These are phyloP conservation scores for Aureobasidium sp. DNA, from an alignment of 2,329 filamentous ascomycete genomes.

Conservation along the genomic window DNA sequence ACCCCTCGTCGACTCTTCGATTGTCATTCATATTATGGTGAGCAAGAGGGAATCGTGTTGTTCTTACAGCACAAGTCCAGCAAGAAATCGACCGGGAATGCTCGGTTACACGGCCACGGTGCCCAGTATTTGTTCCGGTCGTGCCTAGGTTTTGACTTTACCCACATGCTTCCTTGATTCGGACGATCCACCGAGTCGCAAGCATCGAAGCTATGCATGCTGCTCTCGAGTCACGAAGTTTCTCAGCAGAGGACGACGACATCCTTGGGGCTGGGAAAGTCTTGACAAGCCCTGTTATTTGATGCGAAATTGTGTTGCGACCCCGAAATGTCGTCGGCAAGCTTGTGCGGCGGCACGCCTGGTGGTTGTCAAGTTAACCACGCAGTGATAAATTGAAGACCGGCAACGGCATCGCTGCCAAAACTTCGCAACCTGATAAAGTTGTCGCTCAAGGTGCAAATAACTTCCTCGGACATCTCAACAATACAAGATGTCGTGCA, in stretches of 20 bases:
- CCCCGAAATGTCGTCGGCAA: not conserved
- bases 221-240: not conserved
- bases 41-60: not conserved
- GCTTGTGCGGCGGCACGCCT: not conserved
- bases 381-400: not conserved
- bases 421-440: not conserved
- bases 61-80: not conserved
- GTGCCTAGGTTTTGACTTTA: conserved; percentile 8
- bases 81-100: not conserved
- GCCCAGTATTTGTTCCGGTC: not conserved
- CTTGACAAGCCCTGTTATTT: not conserved
- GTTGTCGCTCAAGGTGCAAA: not conserved
- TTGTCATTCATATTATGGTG: not conserved
- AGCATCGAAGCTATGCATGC: not conserved
- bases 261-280: not conserved
- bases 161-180: not conserved
- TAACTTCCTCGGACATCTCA: not conserved
- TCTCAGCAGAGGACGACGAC: not conserved
- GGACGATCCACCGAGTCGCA: not conserved
- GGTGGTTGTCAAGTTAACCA: not conserved
- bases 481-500: not conserved
- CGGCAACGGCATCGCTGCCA: not conserved
- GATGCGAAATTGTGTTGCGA: not conserved
- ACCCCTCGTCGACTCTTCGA: not conserved
- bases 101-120: not conserved